Evolutionary conservation across 164 flowering plant genomes (phyloP).

Genomic region (Saururus chinensis): DNA sequence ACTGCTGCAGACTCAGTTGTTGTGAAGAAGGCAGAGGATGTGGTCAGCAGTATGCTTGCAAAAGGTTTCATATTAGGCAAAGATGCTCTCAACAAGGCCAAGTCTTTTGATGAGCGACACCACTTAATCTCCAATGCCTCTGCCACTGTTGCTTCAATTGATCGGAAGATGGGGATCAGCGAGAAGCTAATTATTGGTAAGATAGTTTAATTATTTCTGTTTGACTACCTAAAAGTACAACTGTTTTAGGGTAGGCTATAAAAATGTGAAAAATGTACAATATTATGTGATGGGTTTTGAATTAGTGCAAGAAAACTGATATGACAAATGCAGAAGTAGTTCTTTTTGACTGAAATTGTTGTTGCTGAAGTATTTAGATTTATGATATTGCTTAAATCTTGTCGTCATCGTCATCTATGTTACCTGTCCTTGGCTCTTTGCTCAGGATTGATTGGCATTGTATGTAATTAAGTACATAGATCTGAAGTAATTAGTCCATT

Average conservation of each 20-base stretch:
- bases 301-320: background rate
- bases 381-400: background rate
- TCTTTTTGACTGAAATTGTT: too few relatives aligned
- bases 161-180: constrained; percentile 48
- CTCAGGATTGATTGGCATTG: too few relatives aligned
- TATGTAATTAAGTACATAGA: too few relatives aligned
- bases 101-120: constrained; percentile 51
- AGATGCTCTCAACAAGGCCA: constrained; percentile 72
- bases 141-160: constrained; percentile 54
- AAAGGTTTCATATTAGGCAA: constrained; percentile 73
- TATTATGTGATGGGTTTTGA: background rate
- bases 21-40: constrained; percentile 58
- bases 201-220: background rate
- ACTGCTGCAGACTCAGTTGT: constrained; percentile 24
- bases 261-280: background rate
- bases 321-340: too few relatives aligned
- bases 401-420: too few relatives aligned
- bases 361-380: background rate
- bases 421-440: too few relatives aligned
- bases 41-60: constrained; percentile 76
- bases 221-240: background rate
- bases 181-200: constrained; percentile 45
- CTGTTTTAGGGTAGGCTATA: background rate
- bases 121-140: constrained; percentile 56
- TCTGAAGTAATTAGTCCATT: too few relatives aligned